Conservation (phyloP, 257 asterid species). For the Forsythia viridissima region DNA sequence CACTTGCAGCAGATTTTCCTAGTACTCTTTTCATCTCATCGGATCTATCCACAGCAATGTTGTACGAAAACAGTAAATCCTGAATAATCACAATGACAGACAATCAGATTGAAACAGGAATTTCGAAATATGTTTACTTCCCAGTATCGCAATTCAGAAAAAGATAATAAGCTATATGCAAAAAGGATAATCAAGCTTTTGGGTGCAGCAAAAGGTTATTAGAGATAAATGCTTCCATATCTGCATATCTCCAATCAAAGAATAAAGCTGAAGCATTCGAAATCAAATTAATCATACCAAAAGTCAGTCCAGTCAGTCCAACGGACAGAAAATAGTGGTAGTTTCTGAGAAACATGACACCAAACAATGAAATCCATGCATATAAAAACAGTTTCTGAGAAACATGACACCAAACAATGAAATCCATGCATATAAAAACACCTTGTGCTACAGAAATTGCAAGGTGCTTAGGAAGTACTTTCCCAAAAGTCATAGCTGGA, state of each 20-base stretch:
- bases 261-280: no score
- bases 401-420: background rate
- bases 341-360: background rate
- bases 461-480: background rate
- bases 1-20: constrained; percentile 87
- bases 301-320: background rate
- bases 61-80: constrained; percentile 85
- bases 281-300: no score
- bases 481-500: background rate
- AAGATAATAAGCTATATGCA: background rate
- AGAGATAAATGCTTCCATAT: background rate
- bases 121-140: background rate
- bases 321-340: background rate
- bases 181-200: background rate
- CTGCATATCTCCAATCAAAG: background rate
- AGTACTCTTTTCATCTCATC: constrained; percentile 72
- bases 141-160: background rate
- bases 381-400: background rate
- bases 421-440: background rate
- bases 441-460: background rate
- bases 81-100: constrained; percentile 23
- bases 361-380: background rate
- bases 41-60: constrained; percentile 85
- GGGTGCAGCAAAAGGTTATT: no score
- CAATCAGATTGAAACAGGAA: background rate